Conservation (phyloP, 257 asterid species). For the Mentha longifolia region DNA sequence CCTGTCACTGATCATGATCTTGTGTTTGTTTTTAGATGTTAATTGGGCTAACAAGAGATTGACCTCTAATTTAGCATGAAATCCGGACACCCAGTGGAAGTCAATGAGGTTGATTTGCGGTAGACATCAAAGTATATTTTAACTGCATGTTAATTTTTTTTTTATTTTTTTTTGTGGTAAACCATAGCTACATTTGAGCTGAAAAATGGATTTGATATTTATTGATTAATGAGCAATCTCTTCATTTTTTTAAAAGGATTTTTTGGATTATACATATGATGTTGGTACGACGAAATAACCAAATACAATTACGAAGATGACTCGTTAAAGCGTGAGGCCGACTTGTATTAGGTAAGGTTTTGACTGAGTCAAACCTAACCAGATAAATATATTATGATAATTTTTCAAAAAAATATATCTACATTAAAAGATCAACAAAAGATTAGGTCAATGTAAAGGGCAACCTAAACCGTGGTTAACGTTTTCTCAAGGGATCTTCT, state of each 20-base stretch:
- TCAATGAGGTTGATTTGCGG: conserved; percentile 26
- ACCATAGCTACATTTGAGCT: not conserved
- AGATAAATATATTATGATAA: not conserved
- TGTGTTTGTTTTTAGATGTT: conserved; percentile 12
- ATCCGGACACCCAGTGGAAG: conserved; percentile 31
- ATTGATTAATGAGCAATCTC: not conserved
- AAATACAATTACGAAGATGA: too few species aligned
- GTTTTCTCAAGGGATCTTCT: not conserved
- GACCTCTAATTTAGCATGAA: conserved; percentile 24
- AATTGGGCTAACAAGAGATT: not conserved
- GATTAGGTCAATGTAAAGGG: not conserved
- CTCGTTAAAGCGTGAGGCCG: not conserved
- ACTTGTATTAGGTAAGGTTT: not conserved
- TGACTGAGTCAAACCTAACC: not conserved
- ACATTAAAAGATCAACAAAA: not conserved
- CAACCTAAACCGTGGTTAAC: not conserved
- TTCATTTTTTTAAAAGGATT: too few species aligned
- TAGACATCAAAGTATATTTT: not conserved
- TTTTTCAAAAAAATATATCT: too few species aligned
- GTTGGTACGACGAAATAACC: too few species aligned
- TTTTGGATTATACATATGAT: not conserved
- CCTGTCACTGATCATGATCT: not conserved
- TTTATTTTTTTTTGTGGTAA: not conserved
- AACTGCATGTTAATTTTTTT: not conserved
- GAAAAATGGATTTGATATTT: not conserved